Evolutionary conservation across 805 yeast species (phyloP), one percentile per base, ranked within the genome.

Genomic region (Candida takata): DNA sequence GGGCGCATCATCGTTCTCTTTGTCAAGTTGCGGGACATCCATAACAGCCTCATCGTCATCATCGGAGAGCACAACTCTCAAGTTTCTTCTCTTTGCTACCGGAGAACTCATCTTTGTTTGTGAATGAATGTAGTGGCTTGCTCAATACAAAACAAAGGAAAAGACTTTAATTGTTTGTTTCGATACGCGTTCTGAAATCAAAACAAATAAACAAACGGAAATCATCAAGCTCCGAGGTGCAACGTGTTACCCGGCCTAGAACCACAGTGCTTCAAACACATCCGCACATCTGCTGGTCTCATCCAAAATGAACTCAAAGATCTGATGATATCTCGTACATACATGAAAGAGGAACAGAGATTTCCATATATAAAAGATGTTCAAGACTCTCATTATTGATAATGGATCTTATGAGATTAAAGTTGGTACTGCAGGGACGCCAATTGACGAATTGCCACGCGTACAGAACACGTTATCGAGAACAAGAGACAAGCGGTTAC

Each of bases 371-470:
- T 7, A 20, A 8, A 16, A 25, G 10, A 32, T 36, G 43, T 24
- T 36, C 12, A 29, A 24, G 24, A 61, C 60, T 6, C 44, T 90
- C 19, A 75, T 92, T 5, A 60, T 92, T 12, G 98, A 92, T 51
- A 92, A 92, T 65, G 98, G 98, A 1, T 79, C 95, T 0, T 84
- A 84, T 53, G 75, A 75, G 41, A 70, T 92, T 36, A 90, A 90
- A 52, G 66, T 73, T 27, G 90, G 87, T 0, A 58, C 55, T 27
- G 60, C 72, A 2, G 51, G 51, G 2, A 45, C 39, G 1, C 45
- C 44, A 3, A 64, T 63, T 2, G 53, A 56, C 31, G 51, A 57
- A 0, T 42, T 53, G 1, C 85, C 84, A 2, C 48, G 53, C 2
- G 73, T 84, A 1, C 75, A 79, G 17, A 92, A 92, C 50, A 72